Evolutionary conservation across 768 basidiomycete species (phyloP).

Genomic region (Panaeolus cyanescens): DNA sequence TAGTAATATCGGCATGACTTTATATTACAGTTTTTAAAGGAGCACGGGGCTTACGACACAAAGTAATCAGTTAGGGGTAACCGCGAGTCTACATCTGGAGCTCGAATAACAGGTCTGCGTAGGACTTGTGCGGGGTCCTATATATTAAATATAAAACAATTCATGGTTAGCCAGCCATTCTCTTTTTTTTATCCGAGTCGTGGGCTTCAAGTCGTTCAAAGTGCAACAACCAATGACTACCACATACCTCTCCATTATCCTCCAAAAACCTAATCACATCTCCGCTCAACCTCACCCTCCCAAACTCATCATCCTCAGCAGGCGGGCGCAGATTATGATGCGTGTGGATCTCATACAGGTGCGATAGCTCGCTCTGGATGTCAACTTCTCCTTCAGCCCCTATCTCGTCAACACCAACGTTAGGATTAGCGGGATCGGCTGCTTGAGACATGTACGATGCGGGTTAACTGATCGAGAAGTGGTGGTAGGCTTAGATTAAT

Average conservation of each 20-base stretch:
- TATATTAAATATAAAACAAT: not conserved
- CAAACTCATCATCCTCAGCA: conserved; percentile 11
- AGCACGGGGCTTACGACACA: conserved; percentile 46
- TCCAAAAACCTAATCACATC: conserved; percentile 37
- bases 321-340: conserved; percentile 30
- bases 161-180: too few relatives aligned
- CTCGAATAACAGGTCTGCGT: conserved; percentile 35
- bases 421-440: too few relatives aligned
- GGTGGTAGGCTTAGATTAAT: too few relatives aligned
- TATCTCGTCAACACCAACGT: too few relatives aligned
- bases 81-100: conserved; percentile 38
- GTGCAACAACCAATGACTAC: not conserved
- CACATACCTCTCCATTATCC: conserved; percentile 30
- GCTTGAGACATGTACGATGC: too few relatives aligned
- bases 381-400: not conserved
- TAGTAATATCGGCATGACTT: not conserved
- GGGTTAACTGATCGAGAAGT: too few relatives aligned
- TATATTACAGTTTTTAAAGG: conserved; percentile 6
- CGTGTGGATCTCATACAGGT: conserved; percentile 33
- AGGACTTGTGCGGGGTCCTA: conserved; percentile 30
- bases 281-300: conserved; percentile 34
- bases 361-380: conserved; percentile 22
- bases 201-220: too few relatives aligned
- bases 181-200: too few relatives aligned
- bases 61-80: conserved; percentile 58